phyloP scores from a whole-genome alignment of 805 yeast species.

The Saccharomycopsis malanga region DNA sequence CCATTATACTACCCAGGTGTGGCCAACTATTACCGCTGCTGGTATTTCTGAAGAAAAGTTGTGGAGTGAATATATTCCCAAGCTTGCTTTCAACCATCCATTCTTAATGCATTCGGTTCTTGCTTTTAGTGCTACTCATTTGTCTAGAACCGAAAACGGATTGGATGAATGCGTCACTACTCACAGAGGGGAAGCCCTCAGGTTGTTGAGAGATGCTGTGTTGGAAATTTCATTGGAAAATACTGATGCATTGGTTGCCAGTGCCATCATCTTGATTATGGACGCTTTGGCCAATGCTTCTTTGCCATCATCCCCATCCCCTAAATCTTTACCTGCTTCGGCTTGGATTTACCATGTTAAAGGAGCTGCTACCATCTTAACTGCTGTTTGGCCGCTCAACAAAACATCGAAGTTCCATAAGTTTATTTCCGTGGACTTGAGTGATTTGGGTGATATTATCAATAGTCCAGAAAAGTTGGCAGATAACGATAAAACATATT shows the following conservation, averaged over 20 bases:
- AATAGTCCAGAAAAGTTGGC: conserved; percentile 31
- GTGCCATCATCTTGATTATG: conserved; percentile 83
- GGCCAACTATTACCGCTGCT: conserved; percentile 82
- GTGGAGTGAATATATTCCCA: conserved; percentile 85
- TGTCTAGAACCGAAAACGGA: conserved; percentile 68
- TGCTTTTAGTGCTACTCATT: conserved; percentile 89
- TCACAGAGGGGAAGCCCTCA: conserved; percentile 82
- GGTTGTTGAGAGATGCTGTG: conserved; percentile 78
- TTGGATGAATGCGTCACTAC: conserved; percentile 75
- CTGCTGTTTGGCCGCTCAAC: conserved; percentile 92
- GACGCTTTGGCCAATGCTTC: conserved; percentile 93
- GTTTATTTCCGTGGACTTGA: conserved; percentile 77
- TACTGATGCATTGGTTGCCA: conserved; percentile 89
- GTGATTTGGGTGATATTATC: conserved; percentile 76
- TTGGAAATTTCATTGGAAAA: conserved; percentile 75
- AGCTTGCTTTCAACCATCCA: conserved; percentile 80
- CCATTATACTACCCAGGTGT: conserved; percentile 79
- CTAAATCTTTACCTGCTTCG: conserved; percentile 69
- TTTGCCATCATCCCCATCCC: conserved; percentile 30
- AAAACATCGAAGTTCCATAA: conserved; percentile 59
- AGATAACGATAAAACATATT: conserved; percentile 25
- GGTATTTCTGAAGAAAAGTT: conserved; percentile 81
- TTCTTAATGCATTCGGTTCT: conserved; percentile 87
- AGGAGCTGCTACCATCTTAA: conserved; percentile 91
- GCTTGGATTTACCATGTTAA: conserved; percentile 97